A percentile compares a stretch with the other conserved stretches of the same genome.
Evolutionary conservation across 345 rosid species (phyloP).

Genomic region (Litchi chinensis): DNA sequence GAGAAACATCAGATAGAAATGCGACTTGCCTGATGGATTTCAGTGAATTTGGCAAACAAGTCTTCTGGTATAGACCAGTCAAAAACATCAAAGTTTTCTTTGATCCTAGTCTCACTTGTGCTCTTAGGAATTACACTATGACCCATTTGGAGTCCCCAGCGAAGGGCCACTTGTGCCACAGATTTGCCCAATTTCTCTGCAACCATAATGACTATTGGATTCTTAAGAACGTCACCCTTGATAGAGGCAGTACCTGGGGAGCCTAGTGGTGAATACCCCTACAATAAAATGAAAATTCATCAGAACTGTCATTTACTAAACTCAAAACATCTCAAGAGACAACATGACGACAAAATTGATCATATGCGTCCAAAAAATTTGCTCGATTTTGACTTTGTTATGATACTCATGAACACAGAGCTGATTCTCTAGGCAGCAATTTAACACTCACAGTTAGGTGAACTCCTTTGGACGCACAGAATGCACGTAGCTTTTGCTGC

Average conservation of each 20-base stretch:
- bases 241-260: slow-evolving; percentile 41
- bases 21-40: slow-evolving; percentile 56
- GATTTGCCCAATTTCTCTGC: slow-evolving; percentile 57
- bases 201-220: slow-evolving; percentile 36
- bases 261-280: slow-evolving; percentile 73
- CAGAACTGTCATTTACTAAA: not conserved
- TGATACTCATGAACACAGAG: not conserved
- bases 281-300: slow-evolving; percentile 7
- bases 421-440: not conserved
- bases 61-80: slow-evolving; percentile 54
- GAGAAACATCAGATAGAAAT: not conserved
- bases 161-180: slow-evolving; percentile 64
- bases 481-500: slow-evolving; percentile 57
- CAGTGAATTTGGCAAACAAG: slow-evolving; percentile 41
- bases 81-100: slow-evolving; percentile 48
- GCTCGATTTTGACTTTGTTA: not conserved
- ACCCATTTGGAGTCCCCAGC: slow-evolving; percentile 69
- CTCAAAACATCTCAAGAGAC: not conserved
- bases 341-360: not conserved
- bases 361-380: not conserved
- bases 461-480: slow-evolving; percentile 75
- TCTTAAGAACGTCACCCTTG: slow-evolving; percentile 47
- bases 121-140: slow-evolving; percentile 68
- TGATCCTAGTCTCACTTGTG: slow-evolving; percentile 45
- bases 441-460: slow-evolving; percentile 66